These are phyloP conservation scores for Coemansia sp. DNA, from an alignment of 192 early-diverging fungal species.

Conservation along the genomic window DNA sequence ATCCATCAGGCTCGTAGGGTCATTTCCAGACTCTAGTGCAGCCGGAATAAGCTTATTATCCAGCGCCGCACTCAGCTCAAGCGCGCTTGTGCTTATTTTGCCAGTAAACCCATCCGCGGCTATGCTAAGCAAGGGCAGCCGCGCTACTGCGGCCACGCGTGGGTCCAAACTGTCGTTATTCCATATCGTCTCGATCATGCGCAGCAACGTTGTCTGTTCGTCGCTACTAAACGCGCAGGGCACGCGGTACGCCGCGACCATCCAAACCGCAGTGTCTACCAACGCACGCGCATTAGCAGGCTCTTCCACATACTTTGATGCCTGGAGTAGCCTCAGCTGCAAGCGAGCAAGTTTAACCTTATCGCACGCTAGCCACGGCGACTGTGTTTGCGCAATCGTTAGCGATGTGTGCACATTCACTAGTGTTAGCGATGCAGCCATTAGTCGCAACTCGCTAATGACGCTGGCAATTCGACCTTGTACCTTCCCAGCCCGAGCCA, in stretches of 20 bases:
- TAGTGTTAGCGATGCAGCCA: constrained; percentile 10
- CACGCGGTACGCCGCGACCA: background rate
- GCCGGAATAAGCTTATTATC: too few species aligned
- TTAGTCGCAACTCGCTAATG: constrained; percentile 7
- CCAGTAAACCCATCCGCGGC: constrained; percentile 5
- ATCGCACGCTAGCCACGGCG: constrained; percentile 1
- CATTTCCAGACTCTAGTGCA: too few species aligned
- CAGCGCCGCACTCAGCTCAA: background rate
- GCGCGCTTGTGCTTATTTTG: background rate
- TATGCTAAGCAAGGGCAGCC: constrained; percentile 4
- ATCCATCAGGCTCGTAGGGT: background rate
- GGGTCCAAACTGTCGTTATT: background rate
- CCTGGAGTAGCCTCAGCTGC: constrained; percentile 1
- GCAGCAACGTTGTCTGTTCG: background rate
- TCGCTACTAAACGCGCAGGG: background rate
- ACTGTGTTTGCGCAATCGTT: background rate
- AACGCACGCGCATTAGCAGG: background rate
- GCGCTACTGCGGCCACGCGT: background rate
- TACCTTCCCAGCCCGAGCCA: background rate
- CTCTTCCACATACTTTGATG: too few species aligned
- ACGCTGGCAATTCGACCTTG: background rate
- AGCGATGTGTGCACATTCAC: too few species aligned
- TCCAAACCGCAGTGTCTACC: constrained; percentile 3
- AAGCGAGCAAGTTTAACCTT: background rate
- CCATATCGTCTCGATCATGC: background rate